These are phyloP conservation scores for Cucumis cinereus DNA, from an alignment of 306 rosid genomes.

Conservation along the genomic window DNA sequence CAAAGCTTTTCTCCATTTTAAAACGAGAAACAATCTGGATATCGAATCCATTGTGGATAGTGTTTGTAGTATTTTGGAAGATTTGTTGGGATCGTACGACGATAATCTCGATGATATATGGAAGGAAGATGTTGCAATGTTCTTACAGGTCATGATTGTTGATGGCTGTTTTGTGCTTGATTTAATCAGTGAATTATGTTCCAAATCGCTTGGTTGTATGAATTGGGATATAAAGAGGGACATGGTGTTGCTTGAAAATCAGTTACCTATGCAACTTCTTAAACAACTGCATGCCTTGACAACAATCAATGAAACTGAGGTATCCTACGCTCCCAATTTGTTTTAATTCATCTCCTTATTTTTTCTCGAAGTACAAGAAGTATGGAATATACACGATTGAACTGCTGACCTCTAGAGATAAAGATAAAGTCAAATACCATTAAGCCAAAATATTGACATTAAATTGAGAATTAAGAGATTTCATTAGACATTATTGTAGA, in stretches of 20 bases:
- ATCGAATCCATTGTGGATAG: background rate
- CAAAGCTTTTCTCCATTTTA: background rate
- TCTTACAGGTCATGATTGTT: conserved; percentile 28
- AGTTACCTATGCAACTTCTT: conserved; percentile 20
- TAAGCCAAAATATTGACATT: too few relatives aligned
- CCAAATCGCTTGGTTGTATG: background rate
- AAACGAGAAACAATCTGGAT: too few relatives aligned
- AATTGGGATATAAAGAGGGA: conserved; percentile 26
- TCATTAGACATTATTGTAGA: too few relatives aligned
- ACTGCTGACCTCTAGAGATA: too few relatives aligned
- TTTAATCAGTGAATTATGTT: background rate
- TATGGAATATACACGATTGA: too few relatives aligned
- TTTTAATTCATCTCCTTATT: too few relatives aligned
- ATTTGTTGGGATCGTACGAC: conserved; percentile 22
- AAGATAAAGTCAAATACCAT: too few relatives aligned
- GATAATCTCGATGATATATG: conserved; percentile 19
- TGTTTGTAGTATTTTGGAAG: conserved; percentile 16
- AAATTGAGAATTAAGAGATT: too few relatives aligned
- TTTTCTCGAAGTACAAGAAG: too few relatives aligned
- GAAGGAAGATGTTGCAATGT: conserved; percentile 1
- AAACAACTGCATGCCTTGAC: too few relatives aligned
- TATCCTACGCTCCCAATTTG: too few relatives aligned
- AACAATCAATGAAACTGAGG: too few relatives aligned
- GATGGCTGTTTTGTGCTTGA: conserved; percentile 55
- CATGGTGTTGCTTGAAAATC: conserved; percentile 60